These are phyloP conservation scores for Tylopilus felleus DNA, from an alignment of 768 basidiomycete genomes.

Conservation along the genomic window DNA sequence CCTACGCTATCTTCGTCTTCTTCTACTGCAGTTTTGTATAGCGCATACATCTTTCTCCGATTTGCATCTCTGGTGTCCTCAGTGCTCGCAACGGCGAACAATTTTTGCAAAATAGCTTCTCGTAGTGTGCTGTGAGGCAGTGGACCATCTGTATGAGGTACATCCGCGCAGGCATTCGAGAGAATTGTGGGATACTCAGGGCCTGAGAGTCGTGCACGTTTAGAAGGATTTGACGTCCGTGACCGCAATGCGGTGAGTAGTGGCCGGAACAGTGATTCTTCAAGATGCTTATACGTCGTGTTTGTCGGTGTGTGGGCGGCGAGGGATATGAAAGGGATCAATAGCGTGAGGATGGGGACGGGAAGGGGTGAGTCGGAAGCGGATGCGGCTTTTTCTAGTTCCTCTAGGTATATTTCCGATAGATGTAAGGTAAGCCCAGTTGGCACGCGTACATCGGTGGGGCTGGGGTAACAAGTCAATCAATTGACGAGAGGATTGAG, in stretches of 20 bases:
- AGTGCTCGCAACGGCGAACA: slow-evolving; percentile 75
- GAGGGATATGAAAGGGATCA: slow-evolving; percentile 69
- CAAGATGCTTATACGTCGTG: slow-evolving; percentile 70
- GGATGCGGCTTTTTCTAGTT: slow-evolving; percentile 68
- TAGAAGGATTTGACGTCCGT: slow-evolving; percentile 42
- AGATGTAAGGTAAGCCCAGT: slow-evolving; percentile 80
- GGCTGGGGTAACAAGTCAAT: slow-evolving; percentile 39
- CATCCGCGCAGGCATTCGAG: slow-evolving; percentile 50
- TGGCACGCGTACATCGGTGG: slow-evolving; percentile 70
- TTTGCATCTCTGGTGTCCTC: slow-evolving; percentile 74
- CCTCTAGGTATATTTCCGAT: slow-evolving; percentile 85
- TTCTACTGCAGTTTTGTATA: slow-evolving; percentile 67
- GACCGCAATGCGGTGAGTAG: slow-evolving; percentile 54
- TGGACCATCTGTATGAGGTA: slow-evolving; percentile 39
- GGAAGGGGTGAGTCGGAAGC: slow-evolving; percentile 30
- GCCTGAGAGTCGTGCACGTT: slow-evolving; percentile 36
- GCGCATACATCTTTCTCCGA: slow-evolving; percentile 75
- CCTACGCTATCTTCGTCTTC: slow-evolving; percentile 37
- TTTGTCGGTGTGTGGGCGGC: slow-evolving; percentile 64
- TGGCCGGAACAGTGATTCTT: slow-evolving; percentile 65
- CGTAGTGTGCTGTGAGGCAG: slow-evolving; percentile 40
- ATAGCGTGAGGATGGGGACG: slow-evolving; percentile 51
- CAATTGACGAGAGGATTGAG: neutral
- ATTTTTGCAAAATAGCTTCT: slow-evolving; percentile 50
- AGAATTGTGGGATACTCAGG: slow-evolving; percentile 42